phyloP scores from a whole-genome alignment of 805 yeast species.

The Pichia pseudocactophila region DNA sequence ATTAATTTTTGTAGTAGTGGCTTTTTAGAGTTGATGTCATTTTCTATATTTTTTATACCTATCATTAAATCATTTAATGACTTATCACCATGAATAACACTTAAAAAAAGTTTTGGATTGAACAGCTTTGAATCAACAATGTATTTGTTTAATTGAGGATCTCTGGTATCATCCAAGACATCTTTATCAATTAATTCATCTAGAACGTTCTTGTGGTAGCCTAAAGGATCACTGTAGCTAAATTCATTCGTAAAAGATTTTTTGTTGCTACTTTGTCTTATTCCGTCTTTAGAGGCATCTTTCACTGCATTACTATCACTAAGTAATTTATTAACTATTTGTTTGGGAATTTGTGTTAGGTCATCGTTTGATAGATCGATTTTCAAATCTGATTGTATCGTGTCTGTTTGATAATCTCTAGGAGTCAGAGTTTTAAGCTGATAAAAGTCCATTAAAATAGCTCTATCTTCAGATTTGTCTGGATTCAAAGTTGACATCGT shows the following conservation, averaged over 20 bases:
- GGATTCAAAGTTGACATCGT: slow-evolving; percentile 3
- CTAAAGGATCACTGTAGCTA: slow-evolving; percentile 42
- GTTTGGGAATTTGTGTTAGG: slow-evolving; percentile 17
- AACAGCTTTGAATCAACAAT: slow-evolving; percentile 50
- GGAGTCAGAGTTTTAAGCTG: slow-evolving; percentile 38
- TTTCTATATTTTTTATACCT: slow-evolving; percentile 42
- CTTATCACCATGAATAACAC: slow-evolving; percentile 47
- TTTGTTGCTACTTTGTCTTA: background rate
- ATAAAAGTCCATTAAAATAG: slow-evolving; percentile 28
- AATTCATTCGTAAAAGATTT: slow-evolving; percentile 6
- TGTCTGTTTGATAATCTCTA: slow-evolving; percentile 18
- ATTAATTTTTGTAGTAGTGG: slow-evolving; percentile 42
- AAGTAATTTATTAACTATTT: slow-evolving; percentile 18
- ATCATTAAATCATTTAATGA: slow-evolving; percentile 40
- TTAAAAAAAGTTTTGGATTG: slow-evolving; percentile 47
- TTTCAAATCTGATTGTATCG: slow-evolving; percentile 13
- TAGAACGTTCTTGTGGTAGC: slow-evolving; percentile 38
- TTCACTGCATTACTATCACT: slow-evolving; percentile 15
- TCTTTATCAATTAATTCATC: slow-evolving; percentile 33
- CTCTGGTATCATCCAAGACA: slow-evolving; percentile 30
- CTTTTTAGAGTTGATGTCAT: slow-evolving; percentile 40
- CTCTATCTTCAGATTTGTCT: slow-evolving; percentile 10
- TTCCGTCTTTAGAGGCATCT: background rate
- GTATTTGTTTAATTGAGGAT: slow-evolving; percentile 32
- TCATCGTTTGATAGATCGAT: slow-evolving; percentile 14